These are phyloP conservation scores for Crassisporium funariophilum DNA, from an alignment of 768 basidiomycete genomes.

Conservation along the genomic window DNA sequence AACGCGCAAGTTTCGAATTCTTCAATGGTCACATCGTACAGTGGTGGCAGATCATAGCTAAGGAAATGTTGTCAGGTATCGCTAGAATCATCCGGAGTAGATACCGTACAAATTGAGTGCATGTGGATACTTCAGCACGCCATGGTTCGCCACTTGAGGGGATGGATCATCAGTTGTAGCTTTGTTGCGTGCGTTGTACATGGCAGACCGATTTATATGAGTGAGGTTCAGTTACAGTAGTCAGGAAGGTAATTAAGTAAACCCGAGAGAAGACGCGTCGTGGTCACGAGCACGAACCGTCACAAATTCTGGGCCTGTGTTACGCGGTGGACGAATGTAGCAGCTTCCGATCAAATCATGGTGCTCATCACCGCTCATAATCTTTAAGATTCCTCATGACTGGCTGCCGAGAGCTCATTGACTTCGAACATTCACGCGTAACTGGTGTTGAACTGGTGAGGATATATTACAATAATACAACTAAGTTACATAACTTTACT, in stretches of 20 bases:
- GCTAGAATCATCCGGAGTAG: conserved; percentile 4
- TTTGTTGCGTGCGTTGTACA: conserved; percentile 39
- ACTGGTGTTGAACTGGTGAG: too few species aligned
- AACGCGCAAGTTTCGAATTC: conserved; percentile 94
- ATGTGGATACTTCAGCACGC: conserved; percentile 55
- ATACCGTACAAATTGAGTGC: conserved; percentile 77
- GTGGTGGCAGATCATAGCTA: conserved; percentile 87
- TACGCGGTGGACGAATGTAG: background rate
- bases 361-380: too few species aligned
- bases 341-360: too few species aligned
- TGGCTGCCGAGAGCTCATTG: too few species aligned
- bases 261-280: conserved; percentile 7
- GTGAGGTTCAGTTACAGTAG: background rate
- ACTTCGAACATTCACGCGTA: too few species aligned
- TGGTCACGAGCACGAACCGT: background rate
- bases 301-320: background rate
- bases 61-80: conserved; percentile 6
- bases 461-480: too few species aligned
- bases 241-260: background rate
- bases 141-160: conserved; percentile 32
- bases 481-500: too few species aligned
- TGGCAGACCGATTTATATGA: conserved; percentile 7
- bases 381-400: too few species aligned
- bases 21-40: conserved; percentile 88
- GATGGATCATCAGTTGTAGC: conserved; percentile 21